A percentile compares a stretch with the other conserved stretches of the same genome.
Conservation (phyloP, 805 yeast genomes). For the Kluyveromyces wickerhamii region DNA sequence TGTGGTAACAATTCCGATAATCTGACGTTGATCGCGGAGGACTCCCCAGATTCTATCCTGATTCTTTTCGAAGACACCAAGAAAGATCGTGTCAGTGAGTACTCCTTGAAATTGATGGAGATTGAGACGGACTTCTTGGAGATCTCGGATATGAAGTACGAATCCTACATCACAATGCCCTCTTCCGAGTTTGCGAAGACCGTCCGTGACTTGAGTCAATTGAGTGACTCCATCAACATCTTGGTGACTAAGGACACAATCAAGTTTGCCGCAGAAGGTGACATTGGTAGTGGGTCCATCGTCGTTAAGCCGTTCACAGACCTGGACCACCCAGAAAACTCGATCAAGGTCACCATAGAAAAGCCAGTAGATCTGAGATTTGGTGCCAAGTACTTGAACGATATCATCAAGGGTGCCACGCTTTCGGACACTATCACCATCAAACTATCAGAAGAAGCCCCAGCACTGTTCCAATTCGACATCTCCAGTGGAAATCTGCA, state of each 20-base stretch:
- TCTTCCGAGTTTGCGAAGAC: constrained; percentile 81
- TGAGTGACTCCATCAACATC: constrained; percentile 82
- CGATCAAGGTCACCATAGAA: constrained; percentile 67
- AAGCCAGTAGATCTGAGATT: constrained; percentile 85
- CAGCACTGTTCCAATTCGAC: constrained; percentile 89
- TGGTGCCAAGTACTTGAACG: constrained; percentile 84
- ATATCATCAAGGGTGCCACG: constrained; percentile 85
- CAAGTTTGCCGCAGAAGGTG: constrained; percentile 85
- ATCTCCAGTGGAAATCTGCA: constrained; percentile 81
- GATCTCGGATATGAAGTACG: constrained; percentile 90
- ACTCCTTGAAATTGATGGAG: constrained; percentile 86
- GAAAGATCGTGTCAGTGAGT: constrained; percentile 89
- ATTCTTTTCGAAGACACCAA: constrained; percentile 85
- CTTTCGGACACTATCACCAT: constrained; percentile 71
- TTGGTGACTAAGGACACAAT: constrained; percentile 88
- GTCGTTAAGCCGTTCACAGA: constrained; percentile 78
- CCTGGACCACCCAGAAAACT: constrained; percentile 70
- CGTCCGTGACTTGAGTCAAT: constrained; percentile 76
- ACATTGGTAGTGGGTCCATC: constrained; percentile 80
- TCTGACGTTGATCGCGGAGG: constrained; percentile 84
- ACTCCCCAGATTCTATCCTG: constrained; percentile 68
- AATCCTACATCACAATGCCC: constrained; percentile 81
- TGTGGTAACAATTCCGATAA: constrained; percentile 89
- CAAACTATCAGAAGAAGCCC: constrained; percentile 83
- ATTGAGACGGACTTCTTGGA: constrained; percentile 91